These are phyloP conservation scores for Gymnopilus junonius DNA, from an alignment of 768 basidiomycete species.

Conservation along the genomic window DNA sequence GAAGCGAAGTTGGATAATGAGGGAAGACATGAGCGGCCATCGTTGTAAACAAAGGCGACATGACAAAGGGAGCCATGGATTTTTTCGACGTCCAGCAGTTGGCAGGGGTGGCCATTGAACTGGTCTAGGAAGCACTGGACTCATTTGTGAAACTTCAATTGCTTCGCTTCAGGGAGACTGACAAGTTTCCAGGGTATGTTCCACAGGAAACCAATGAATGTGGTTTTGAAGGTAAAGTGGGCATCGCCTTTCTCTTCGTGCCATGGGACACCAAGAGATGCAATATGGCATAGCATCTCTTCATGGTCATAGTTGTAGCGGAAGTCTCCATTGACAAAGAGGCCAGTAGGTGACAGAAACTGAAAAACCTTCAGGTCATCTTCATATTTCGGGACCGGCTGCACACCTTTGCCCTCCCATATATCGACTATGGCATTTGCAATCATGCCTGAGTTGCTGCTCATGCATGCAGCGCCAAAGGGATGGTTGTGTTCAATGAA, in stretches of 20 bases:
- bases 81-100: conserved; percentile 24
- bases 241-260: conserved; percentile 30
- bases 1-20: conserved; percentile 29
- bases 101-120: conserved; percentile 12
- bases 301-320: conserved; percentile 24
- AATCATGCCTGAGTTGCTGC: conserved; percentile 36
- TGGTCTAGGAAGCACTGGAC: conserved; percentile 14
- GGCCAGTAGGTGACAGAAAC: conserved; percentile 15
- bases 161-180: conserved; percentile 33
- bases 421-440: conserved; percentile 33
- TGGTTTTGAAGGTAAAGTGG: conserved; percentile 21
- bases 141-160: conserved; percentile 28
- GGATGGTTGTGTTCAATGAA: conserved; percentile 35
- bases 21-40: conserved; percentile 23
- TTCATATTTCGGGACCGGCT: conserved; percentile 28
- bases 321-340: conserved; percentile 8
- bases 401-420: conserved; percentile 22
- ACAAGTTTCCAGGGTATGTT: conserved; percentile 28
- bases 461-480: conserved; percentile 31
- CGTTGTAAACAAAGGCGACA: conserved; percentile 30
- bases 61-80: conserved; percentile 37
- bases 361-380: conserved; percentile 28
- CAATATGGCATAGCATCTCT: conserved; percentile 15
- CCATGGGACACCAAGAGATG: conserved; percentile 29
- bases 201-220: conserved; percentile 41